Base-by-base conservation (phyloP, 73 alveolate genomes). In the Paramecium tetraurelia region DNA sequence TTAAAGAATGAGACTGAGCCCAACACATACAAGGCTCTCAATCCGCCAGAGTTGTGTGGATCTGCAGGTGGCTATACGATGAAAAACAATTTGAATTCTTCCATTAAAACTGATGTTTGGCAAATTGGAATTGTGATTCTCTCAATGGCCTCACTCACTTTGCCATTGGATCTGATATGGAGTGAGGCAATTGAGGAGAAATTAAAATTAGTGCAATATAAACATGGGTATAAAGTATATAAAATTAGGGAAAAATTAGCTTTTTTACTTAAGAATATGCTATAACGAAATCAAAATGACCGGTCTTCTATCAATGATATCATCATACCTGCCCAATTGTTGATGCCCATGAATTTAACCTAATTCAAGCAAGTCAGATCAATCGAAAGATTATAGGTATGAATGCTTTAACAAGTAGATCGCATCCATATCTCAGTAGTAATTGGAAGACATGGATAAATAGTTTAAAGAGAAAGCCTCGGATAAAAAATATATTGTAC, bases 311-410 rank as follows among this genome's bases (percentile, higher is more conserved):
- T 72, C 4, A 36, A 31, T 29, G 86, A 72, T 21, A 33, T 72
- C 5, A 29, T 22, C 12, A 72, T 29, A 7, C 58, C 59, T 21
- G 33, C 58, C 20, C 38, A 72, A 72, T 14, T 8, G 11, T 29
- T 72, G 14, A 29, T 72, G 59, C 86, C 86, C n/a, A 72, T 72
- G 86, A 72, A 72, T 29, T 33, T 72, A 40, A 35, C 14, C n/a
- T 36, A 72, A 29, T 43, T 72, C 2, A 20, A 72, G 27, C 6
- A 9, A 10, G 18, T 10, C 11, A 68, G 9, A 31, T 31, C 7
- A 12, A 72, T 36, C 0, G 86, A 36, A 38, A 0, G 86, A 72
- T 8, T 72, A 14, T 29, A 72, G 21, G 59, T 72, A 72, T 40
- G 6, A 27, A 68, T 31, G 2, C 27, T 3, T 14, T 68, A 12